Evolutionary conservation across 768 basidiomycete species (phyloP), one percentile per base, ranked within the genome.

Genomic region (Calocera cornea): DNA sequence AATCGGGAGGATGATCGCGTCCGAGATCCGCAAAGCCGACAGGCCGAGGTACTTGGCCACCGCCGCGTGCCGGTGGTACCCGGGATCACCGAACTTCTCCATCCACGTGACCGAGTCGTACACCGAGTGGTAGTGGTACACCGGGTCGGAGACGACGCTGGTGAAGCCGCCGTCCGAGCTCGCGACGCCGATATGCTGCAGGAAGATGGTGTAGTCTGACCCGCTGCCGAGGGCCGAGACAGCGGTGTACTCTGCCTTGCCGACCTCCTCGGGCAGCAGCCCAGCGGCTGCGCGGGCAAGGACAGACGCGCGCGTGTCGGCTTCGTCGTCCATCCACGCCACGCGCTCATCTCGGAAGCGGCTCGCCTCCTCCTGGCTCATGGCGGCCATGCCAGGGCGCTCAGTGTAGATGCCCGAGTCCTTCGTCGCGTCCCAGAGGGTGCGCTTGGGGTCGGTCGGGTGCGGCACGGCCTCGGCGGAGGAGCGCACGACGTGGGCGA

Each of bases 161-260:
- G 70, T 69, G 67, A 81, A 82, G 29, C 78, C 78, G 33, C 72
- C 73, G 67, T 79, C 73, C 36, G 73, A 70, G 40, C 79, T 78
- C 10, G 78, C 67, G 40, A 60, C 83, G 1, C 88, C 88, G 65
- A 86, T 79, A 44, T 86, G 80, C 75, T 97, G 92, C 72, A 98
- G 77, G 79, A 97, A 97, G 11, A 92, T 88, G 0, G 95, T 97
- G 71, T 83, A 97, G 76, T 97, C 95, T 68, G 90, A 92, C 29
- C 92, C 92, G 65, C 87, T 89, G 41, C 92, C 92, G n/a, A 93
- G 78, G 17, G 89, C 82, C 0, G 44, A 41, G 38, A 93, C 76
- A 22, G 81, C 83, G 38, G 74, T 70, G 63, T 70, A 66, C 19
- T 64, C 69, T 14, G 71, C 67, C 14, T 66, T 71, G 29, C 67